Base-by-base conservation (phyloP, 768 basidiomycete genomes). In the Amanita muscaria region DNA sequence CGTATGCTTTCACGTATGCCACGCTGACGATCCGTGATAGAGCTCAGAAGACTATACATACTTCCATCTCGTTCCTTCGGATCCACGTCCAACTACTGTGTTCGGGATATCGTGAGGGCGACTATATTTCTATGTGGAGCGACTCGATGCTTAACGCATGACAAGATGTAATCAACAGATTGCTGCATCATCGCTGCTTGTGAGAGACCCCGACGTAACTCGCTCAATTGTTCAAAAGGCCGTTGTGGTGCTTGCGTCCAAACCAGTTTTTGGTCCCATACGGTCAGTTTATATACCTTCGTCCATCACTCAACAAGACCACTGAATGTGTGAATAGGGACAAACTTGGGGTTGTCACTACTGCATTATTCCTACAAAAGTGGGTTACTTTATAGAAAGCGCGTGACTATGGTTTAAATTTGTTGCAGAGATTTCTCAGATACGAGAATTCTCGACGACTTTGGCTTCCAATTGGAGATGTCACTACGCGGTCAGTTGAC, bases 141-240 rank as follows among this genome's bases (percentile, higher is more conserved):
- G 4, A 21, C 19, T 32, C 4, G n/a, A n/a, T n/a, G 31, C 24
- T 32, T 25, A 5, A 31, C 7, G 42, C 30, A 14, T 34, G 44
- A 36, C 2, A 47, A 92, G 89, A 54, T 94, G 93, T 59, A 97
- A 98, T 55, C 89, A 93, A 39, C 96, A 99, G 67, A 90, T 99
- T 25, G 69, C 88, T 8, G 70, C 92, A 2, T 73, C 83, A 0
- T 72, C 80, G 18, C 72, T 99, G 22, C 67, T 90, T 3, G 82
- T 86, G 37, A 85, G 83, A 57, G 74, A 79, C 30, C 68, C 76
- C 2, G 93, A 96, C 51, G 88, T 98, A 14, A 98, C 96, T 4
- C 80, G 96, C 12, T 90, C 87, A 4, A 98, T 84, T 7, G 96
- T 99, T 0, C 96, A 99, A 62, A 99, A 98, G 59, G 93, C 96